Evolutionary conservation across 2,329 filamentous ascomycete genomes (phyloP).

Genomic region (Hypomyces perniciosus): DNA sequence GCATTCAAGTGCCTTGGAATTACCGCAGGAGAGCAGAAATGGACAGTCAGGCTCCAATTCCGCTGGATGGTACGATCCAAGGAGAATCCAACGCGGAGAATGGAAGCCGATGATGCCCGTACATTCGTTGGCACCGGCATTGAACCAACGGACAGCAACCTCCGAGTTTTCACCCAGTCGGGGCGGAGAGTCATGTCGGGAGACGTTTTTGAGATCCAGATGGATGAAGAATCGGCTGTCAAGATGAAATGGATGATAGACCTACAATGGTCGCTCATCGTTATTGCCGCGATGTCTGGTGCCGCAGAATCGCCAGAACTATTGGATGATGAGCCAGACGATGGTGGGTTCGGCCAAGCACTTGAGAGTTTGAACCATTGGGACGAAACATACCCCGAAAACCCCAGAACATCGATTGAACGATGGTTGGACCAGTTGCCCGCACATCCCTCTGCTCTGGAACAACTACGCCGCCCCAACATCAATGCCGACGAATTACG

Average conservation of each 20-base stretch:
- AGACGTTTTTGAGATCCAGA: neutral
- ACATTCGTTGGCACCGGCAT: neutral
- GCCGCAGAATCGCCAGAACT: neutral
- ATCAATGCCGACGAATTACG: too few relatives aligned
- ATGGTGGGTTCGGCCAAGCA: neutral
- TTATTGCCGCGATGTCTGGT: neutral
- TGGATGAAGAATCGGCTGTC: neutral
- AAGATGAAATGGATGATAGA: neutral
- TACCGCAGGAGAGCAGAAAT: neutral
- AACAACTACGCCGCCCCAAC: too few relatives aligned
- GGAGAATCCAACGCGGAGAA: neutral
- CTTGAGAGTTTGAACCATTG: too few relatives aligned
- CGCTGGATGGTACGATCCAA: neutral
- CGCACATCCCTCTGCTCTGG: too few relatives aligned
- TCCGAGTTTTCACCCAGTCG: neutral
- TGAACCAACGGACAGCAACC: neutral
- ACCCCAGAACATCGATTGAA: too few relatives aligned
- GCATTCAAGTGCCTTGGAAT: neutral
- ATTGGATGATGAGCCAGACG: neutral
- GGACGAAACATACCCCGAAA: too few relatives aligned
- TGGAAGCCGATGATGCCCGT: neutral
- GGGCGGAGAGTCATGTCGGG: too few relatives aligned
- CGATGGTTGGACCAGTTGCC: too few relatives aligned
- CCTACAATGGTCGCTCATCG: neutral
- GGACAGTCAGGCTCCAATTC: neutral